Conservation (phyloP, 768 basidiomycete genomes). For the Gautieria morchelliformis region DNA sequence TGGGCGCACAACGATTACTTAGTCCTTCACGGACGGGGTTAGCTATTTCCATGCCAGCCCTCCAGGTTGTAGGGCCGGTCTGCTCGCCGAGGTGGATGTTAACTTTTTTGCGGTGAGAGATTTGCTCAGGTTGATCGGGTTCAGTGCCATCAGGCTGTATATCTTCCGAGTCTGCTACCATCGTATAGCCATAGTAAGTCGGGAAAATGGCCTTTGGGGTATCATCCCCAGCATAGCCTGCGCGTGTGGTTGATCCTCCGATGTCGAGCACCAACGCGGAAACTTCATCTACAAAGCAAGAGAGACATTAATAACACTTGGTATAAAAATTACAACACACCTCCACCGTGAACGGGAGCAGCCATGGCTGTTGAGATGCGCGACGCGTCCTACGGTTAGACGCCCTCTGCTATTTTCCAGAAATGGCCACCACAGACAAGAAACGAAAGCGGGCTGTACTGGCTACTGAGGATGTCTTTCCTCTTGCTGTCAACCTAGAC, state of each 20-base stretch:
- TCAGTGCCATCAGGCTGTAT: slow-evolving; percentile 4
- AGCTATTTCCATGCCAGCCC: slow-evolving; percentile 77
- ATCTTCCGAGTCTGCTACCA: slow-evolving; percentile 30
- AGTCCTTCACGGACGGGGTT: slow-evolving; percentile 81
- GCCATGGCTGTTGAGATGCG: slow-evolving; percentile 25
- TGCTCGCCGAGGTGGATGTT: slow-evolving; percentile 57
- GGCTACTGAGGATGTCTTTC: slow-evolving; percentile 26
- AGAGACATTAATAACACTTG: not conserved
- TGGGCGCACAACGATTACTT: slow-evolving; percentile 39
- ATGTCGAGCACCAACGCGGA: slow-evolving; percentile 94
- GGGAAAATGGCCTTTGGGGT: slow-evolving; percentile 88
- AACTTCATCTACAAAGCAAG: slow-evolving; percentile 67
- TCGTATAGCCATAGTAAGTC: slow-evolving; percentile 75
- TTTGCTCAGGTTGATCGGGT: not conserved
- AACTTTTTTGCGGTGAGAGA: slow-evolving; percentile 38
- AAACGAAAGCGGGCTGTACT: slow-evolving; percentile 52
- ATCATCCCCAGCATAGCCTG: slow-evolving; percentile 97
- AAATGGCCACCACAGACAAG: slow-evolving; percentile 17
- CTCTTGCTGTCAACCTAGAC: slow-evolving; percentile 43
- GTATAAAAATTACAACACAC: slow-evolving; percentile 26
- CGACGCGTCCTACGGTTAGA: slow-evolving; percentile 2
- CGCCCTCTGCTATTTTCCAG: slow-evolving; percentile 1
- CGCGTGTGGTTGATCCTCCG: slow-evolving; percentile 80
- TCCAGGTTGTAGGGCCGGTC: slow-evolving; percentile 83
- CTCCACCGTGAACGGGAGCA: slow-evolving; percentile 56